phyloP scores from a whole-genome alignment of 208 protist genomes.

The Blastocrithidia nonstop region DNA sequence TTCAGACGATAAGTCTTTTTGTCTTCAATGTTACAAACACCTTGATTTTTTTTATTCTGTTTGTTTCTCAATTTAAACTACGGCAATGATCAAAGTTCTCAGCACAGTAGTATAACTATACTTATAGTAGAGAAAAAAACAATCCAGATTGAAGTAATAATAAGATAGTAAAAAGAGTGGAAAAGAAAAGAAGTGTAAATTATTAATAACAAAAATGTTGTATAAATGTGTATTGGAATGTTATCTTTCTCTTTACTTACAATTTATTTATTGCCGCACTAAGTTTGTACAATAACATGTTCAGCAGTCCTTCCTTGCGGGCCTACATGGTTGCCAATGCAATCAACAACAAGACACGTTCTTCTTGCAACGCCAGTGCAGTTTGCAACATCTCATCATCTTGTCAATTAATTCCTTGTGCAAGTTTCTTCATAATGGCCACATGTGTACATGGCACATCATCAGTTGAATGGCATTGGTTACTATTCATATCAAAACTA shows the following conservation, averaged over 20 bases:
- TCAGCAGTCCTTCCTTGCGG: slow-evolving; percentile 55
- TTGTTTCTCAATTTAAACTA: slow-evolving; percentile 6
- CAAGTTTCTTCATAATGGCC: slow-evolving; percentile 4
- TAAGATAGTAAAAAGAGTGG: not conserved
- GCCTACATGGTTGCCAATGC: slow-evolving; percentile 62
- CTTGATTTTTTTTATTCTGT: slow-evolving; percentile 7
- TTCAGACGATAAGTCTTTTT: too few species aligned
- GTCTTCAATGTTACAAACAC: not conserved
- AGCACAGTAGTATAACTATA: too few species aligned
- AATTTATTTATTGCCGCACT: slow-evolving; percentile 45
- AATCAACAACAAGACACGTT: slow-evolving; percentile 45
- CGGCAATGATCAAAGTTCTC: too few species aligned
- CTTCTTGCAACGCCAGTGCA: slow-evolving; percentile 45
- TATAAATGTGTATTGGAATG: not conserved
- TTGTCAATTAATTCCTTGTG: too few species aligned
- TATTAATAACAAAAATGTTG: slow-evolving; percentile 7
- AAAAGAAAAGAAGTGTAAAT: slow-evolving; percentile 4
- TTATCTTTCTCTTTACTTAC: slow-evolving; percentile 7
- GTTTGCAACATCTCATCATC: slow-evolving; percentile 18
- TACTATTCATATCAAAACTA: slow-evolving; percentile 10
- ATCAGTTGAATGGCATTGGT: slow-evolving; percentile 4
- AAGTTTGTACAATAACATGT: slow-evolving; percentile 40
- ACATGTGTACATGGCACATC: slow-evolving; percentile 4
- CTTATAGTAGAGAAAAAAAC: too few species aligned
- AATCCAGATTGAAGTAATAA: not conserved